Base-by-base conservation (phyloP, 1,284 basidiomycete species). In the Pseudozyma hubeiensis region DNA sequence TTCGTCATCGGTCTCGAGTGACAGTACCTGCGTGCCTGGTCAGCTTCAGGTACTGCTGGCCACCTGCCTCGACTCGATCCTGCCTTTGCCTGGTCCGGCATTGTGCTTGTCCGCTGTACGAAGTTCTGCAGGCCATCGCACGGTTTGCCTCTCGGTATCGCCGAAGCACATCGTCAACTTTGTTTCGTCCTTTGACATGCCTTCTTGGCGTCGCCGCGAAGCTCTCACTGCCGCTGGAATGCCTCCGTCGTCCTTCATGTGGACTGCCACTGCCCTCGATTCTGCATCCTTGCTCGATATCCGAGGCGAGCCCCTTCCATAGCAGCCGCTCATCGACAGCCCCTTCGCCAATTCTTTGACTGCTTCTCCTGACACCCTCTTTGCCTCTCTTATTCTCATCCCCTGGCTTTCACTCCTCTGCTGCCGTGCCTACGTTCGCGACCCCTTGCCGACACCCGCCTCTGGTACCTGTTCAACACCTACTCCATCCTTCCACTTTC, bases 391-490 rank as follows among this genome's bases (percentile, higher is more conserved):
- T 29, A 31, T 37, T 35, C 16, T 57, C 19, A 43, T 43, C 46
- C 46, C 48, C 40, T 58, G 47, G 52, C 29, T 53, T 29, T 30
- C 43, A 30, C 30, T 49, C 39, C 37, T 51, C 35, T 53, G 47
- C 43, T 19, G 13, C 37, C 40, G 45, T 31, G 43, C 50, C 31
- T 47, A 35, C 34, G 40, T 13, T 17, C 19, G 17, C 19, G 19
- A 52, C 53, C 57, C 70, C 58, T 73, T 67, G 54, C 64, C 65
- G 70, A 62, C 53, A 60, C 53, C 52, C 53, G 48, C 58, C 62
- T 54, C 54, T 46, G 55, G 60, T 48, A 61, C 70, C 53, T 53
- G 53, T 68, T 51, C 56, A 59, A 50, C 59, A 57, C 53, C 55
- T 47, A 53, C 57, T 48, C 41, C 61, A 51, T 55, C 65, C 44